Conservation (phyloP, 2,329 filamentous ascomycete species). For the Colletotrichum kahawae region DNA sequence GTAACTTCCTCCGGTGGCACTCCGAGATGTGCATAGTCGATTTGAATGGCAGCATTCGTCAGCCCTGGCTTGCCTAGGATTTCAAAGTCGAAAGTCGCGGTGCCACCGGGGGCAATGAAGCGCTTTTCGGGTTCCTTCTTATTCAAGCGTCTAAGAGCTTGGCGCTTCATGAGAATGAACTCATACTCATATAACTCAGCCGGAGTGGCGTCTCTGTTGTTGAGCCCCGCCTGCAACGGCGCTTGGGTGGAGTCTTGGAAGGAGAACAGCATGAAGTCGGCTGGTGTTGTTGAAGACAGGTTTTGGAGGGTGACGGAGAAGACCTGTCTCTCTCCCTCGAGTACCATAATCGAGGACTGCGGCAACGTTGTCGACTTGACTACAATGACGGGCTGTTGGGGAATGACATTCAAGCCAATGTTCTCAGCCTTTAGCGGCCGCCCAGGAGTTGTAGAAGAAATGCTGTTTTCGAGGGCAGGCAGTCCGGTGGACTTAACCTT, state of each 20-base stretch:
- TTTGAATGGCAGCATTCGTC: slow-evolving; percentile 77
- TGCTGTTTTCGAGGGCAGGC: slow-evolving; percentile 56
- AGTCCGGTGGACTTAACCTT: slow-evolving; percentile 82
- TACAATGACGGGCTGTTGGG: slow-evolving; percentile 76
- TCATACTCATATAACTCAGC: slow-evolving; percentile 88
- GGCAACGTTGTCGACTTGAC: slow-evolving; percentile 79
- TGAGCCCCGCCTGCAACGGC: slow-evolving; percentile 75
- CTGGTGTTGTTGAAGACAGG: slow-evolving; percentile 69
- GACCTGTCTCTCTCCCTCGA: slow-evolving; percentile 83
- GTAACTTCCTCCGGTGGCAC: slow-evolving; percentile 69
- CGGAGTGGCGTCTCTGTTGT: slow-evolving; percentile 76
- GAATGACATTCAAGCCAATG: slow-evolving; percentile 76
- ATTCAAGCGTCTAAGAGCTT: slow-evolving; percentile 62
- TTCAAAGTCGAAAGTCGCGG: slow-evolving; percentile 79
- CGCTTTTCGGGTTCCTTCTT: slow-evolving; percentile 56
- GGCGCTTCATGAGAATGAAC: slow-evolving; percentile 75
- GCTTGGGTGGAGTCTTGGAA: slow-evolving; percentile 88
- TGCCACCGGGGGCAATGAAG: slow-evolving; percentile 70
- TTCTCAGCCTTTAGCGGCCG: slow-evolving; percentile 51
- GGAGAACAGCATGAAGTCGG: slow-evolving; percentile 85
- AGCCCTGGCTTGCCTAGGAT: slow-evolving; percentile 86
- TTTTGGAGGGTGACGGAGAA: slow-evolving; percentile 87
- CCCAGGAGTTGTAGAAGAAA: slow-evolving; percentile 42
- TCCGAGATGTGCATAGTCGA: slow-evolving; percentile 87
- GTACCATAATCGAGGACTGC: slow-evolving; percentile 87